Conservation (phyloP, 2,329 filamentous ascomycete genomes). For the Neopestalotiopsis rosae region DNA sequence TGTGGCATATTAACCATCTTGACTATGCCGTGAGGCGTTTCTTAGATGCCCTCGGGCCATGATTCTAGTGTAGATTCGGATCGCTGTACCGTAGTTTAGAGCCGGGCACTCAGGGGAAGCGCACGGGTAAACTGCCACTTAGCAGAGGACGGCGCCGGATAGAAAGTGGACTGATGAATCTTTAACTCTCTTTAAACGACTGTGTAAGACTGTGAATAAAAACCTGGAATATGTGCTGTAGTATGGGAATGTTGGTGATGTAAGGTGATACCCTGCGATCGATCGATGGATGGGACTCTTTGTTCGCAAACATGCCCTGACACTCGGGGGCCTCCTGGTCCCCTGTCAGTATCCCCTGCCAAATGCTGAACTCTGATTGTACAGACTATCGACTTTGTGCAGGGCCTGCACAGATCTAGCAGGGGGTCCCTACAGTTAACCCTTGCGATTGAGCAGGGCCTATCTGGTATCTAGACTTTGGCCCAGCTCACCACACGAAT, state of each 20-base stretch:
- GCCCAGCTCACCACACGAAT: not conserved
- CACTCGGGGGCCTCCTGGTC: not conserved
- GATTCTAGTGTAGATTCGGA: not conserved
- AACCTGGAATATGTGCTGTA: not conserved
- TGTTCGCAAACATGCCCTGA: not conserved
- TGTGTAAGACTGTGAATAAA: not conserved
- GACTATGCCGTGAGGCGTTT: not conserved
- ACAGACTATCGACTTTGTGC: conserved; percentile 1
- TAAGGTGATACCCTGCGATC: not conserved
- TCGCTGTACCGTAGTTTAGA: not conserved
- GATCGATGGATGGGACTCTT: not conserved
- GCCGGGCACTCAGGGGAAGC: not conserved
- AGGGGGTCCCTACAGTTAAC: not conserved
- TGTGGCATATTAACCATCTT: not conserved
- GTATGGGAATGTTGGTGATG: too few species aligned
- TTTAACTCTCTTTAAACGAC: not conserved
- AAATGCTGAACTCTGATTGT: not conserved
- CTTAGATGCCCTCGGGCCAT: not conserved
- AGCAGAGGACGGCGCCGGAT: not conserved
- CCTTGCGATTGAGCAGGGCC: not conserved
- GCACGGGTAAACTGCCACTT: not conserved
- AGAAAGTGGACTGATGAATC: not conserved
- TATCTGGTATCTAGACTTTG: not conserved
- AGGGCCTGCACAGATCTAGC: not conserved
- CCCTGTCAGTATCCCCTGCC: not conserved